Percentiles rank a stretch among this genome's conserved stretches.
Evolutionary conservation across 2,329 filamentous ascomycete genomes (phyloP).

Genomic region (Colletotrichum eleusines): DNA sequence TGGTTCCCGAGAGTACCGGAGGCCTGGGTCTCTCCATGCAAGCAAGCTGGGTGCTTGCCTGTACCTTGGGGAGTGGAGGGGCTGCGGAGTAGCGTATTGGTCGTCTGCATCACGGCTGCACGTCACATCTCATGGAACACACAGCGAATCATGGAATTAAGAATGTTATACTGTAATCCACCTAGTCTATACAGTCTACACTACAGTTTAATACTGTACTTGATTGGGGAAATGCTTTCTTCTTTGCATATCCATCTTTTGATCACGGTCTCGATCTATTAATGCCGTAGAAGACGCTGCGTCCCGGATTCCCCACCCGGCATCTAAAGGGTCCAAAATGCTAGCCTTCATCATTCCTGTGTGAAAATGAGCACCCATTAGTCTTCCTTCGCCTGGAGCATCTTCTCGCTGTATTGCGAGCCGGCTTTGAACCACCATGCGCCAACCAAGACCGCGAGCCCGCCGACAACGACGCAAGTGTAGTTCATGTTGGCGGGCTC

Average conservation of each 20-base stretch:
- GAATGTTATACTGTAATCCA: background rate
- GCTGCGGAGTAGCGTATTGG: conserved; percentile 1
- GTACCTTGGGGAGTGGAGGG: background rate
- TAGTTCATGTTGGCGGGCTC: conserved; percentile 60
- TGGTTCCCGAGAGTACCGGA: conserved; percentile 7
- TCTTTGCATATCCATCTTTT: background rate
- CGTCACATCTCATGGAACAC: background rate
- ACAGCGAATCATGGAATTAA: background rate
- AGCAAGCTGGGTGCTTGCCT: background rate
- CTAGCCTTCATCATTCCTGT: background rate
- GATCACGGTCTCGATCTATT: no score
- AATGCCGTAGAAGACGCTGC: background rate
- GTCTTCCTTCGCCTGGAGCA: conserved; percentile 52
- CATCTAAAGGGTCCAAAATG: background rate
- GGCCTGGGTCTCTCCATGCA: background rate
- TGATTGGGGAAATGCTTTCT: background rate
- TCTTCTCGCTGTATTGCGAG: conserved; percentile 52
- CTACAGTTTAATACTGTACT: background rate
- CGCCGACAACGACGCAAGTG: conserved; percentile 60
- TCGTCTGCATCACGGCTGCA: conserved; percentile 10
- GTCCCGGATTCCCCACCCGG: background rate
- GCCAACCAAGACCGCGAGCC: conserved; percentile 51
- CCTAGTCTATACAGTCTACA: background rate
- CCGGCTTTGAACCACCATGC: conserved; percentile 59
- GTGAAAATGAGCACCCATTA: background rate